Conservation (phyloP, 352 stramenopile genomes). For the Phytophthora pistaciae region DNA sequence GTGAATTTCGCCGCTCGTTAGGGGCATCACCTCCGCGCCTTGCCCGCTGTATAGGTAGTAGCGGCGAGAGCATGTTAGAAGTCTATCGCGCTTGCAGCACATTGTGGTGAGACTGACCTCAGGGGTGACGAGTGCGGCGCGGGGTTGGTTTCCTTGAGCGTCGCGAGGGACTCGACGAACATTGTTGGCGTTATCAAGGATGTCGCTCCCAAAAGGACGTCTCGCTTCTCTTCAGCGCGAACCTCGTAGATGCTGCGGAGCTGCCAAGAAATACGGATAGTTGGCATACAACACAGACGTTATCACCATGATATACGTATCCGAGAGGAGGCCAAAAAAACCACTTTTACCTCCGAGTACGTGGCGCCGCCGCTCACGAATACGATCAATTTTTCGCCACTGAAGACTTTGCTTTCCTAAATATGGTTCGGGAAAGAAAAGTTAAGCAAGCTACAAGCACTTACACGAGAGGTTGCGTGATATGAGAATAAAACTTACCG, state of each 20-base stretch:
- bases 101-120: constrained; percentile 15
- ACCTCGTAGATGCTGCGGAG: constrained; percentile 87
- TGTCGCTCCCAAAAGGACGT: constrained; percentile 79
- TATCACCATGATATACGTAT: background rate
- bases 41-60: constrained; percentile 31
- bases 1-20: constrained; percentile 75
- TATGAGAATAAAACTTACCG: constrained; percentile 7
- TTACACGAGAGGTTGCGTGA: background rate
- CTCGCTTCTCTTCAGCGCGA: constrained; percentile 69
- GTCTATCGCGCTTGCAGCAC: background rate
- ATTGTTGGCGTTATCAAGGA: constrained; percentile 67
- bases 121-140: constrained; percentile 11
- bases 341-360: constrained; percentile 91
- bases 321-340: background rate
- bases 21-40: constrained; percentile 59
- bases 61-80: background rate
- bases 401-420: constrained; percentile 70
- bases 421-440: background rate
- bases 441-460: background rate
- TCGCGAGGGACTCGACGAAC: constrained; percentile 68
- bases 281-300: background rate
- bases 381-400: constrained; percentile 93
- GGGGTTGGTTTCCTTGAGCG: constrained; percentile 64
- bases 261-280: constrained; percentile 23
- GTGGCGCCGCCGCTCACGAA: constrained; percentile 95